These are phyloP conservation scores for Syncephalastrum contaminatum DNA, from an alignment of 371 early-diverging fungal genomes.

Conservation along the genomic window DNA sequence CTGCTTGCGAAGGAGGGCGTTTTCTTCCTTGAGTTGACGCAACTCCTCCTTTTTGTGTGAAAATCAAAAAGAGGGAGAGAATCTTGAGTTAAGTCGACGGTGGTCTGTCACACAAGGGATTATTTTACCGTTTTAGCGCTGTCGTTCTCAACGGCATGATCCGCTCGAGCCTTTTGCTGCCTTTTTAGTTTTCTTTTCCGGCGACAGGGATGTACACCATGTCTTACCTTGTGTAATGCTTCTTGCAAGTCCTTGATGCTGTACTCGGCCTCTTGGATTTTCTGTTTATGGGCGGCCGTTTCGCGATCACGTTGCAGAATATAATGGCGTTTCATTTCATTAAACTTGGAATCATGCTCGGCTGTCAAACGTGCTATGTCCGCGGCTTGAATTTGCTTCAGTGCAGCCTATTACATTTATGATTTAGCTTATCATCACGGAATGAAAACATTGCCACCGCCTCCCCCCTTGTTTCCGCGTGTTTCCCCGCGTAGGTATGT, in stretches of 20 bases:
- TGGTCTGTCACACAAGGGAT: no score
- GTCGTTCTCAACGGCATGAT: no score
- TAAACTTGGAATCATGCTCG: slow-evolving; percentile 18
- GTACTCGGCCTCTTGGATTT: slow-evolving; percentile 1
- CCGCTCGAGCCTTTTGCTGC: slow-evolving; percentile 2
- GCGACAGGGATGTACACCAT: not conserved
- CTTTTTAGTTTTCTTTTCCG: not conserved
- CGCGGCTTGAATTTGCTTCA: slow-evolving; percentile 24
- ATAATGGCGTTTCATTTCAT: slow-evolving; percentile 18
- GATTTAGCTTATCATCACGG: not conserved
- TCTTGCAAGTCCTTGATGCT: not conserved
- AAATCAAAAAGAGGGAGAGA: no score
- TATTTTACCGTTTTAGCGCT: no score
- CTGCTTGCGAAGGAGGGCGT: no score
- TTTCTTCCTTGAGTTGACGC: no score
- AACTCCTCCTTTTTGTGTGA: no score
- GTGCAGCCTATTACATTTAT: slow-evolving; percentile 5
- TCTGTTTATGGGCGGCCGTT: slow-evolving; percentile 1
- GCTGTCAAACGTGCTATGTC: slow-evolving; percentile 12
- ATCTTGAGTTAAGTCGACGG: no score
- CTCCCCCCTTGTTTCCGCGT: no score
- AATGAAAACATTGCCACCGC: not conserved
- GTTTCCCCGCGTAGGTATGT: no score
- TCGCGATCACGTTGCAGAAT: slow-evolving; percentile 13
- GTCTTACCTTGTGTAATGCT: not conserved